Base-by-base conservation (phyloP, 371 early-diverging fungal species). In the Mucor racemosus region DNA sequence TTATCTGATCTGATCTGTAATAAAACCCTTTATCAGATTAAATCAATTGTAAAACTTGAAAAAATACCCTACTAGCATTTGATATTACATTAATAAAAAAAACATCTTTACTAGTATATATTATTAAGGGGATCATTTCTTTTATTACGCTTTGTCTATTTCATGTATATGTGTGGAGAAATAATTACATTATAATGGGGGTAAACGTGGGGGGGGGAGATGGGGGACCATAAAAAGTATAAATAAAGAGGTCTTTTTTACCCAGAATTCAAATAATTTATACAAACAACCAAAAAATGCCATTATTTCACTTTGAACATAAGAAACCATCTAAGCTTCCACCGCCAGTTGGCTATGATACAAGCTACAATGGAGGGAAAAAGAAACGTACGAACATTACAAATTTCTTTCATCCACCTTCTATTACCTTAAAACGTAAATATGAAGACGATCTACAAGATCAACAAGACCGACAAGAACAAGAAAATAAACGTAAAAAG, bases 351-450 rank as follows among this genome's bases (percentile, higher is more conserved):
- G 41, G 40, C 21, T 39, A 58, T 13, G 21, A 36, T 13, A 36
- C 58, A 0, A 5, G 15, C 5, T 39, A 40, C 55, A 26, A n/a
- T 2, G 39, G 53, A 17, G 48, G 36, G 15, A 54, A 39, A 17
- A 62, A 50, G 34, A 42, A 42, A 5, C 62, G 63, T 6, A 54
- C 54, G 21, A 62, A 41, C n/a, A 36, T 62, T 5, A 53, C 39
- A 8, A 21, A 54, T 33, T 54, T 62, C 15, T 54, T 62, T 21
- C 58, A 58, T 35, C 39, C 39, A 34, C 57, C 36, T 35, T 4
- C 17, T 11, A 19, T 50, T 5, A 31, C 26, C 7, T 11, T 62
- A 14, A 62, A 62, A 40, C 21, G 63, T 39, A 62, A 42, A 34
- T 6, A 56, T 35, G 34, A 56, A 42, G 56, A 54, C n/a, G 59